Base-by-base conservation (phyloP, 768 basidiomycete genomes). In the Grammothele lineata region DNA sequence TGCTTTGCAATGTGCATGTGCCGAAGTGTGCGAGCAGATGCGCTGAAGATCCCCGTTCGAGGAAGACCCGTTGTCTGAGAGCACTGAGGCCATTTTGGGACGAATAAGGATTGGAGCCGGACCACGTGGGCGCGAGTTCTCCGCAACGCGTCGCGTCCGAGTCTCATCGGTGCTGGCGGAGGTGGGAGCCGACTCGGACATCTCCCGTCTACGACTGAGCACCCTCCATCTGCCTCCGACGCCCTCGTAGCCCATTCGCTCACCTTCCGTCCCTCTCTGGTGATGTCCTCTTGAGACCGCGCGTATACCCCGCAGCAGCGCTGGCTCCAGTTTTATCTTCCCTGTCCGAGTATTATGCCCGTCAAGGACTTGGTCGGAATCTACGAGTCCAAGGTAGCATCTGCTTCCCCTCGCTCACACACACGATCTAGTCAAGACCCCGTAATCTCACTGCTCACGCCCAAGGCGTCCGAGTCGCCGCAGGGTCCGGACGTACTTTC, bases 361-460 rank as follows among this genome's bases (percentile, higher is more conserved):
- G 65, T 67, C 46, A 59, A 62, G 45, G 61, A 61, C 21, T 40
- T 67, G 30, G 62, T 65, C 27, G 55, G 53, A 9, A 41, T 51
- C 11, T 66, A 50, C 42, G 66, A 67, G 45, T 46, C 56, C 19
- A 33, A 10, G 21, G 19, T 33, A 22, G 11, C 32, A 12, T 34
- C 42, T 33, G 22, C 30, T 17, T 18, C 32, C 33, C 34, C 19
- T 19, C 42, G n/a, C 17, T 40, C 24, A 39, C 43, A 32, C 21
- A 22, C 5, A 14, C 30, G 6, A 24, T 17, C 23, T 1, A 23
- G 12, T 5, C 47, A 6, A 46, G 18, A 26, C 45, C 32, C 37
- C 27, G 14, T 11, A 33, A 18, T n/a, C n/a, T n/a, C n/a, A n/a
- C n/a, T n/a, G n/a, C 14, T 3, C 17, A 3, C 15, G 32, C 15